Conservation (phyloP, 805 yeast species). For the Priceomyces melissophilus region DNA sequence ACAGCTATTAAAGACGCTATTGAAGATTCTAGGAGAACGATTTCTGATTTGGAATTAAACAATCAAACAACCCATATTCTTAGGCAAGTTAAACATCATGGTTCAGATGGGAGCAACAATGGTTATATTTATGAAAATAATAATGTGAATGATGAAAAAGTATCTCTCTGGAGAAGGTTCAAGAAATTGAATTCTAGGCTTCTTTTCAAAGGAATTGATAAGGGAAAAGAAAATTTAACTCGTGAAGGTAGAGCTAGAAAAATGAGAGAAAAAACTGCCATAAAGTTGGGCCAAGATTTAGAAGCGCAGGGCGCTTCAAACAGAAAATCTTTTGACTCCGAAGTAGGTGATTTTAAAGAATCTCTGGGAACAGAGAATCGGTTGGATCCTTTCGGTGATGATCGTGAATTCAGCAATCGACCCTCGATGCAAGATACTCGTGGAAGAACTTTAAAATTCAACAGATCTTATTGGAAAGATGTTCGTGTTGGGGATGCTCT, state of each 20-base stretch:
- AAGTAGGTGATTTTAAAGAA: conserved; percentile 4
- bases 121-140: conserved; percentile 41
- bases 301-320: neutral
- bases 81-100: conserved; percentile 19
- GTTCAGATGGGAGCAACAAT: conserved; percentile 8
- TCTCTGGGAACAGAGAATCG: neutral
- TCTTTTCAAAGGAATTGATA: conserved; percentile 23
- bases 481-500: conserved; percentile 73
- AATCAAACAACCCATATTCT: conserved; percentile 70
- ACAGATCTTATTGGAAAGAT: conserved; percentile 57
- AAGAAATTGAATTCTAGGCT: conserved; percentile 48
- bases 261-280: conserved; percentile 13
- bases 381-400: conserved; percentile 3
- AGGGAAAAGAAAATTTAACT: conserved; percentile 28
- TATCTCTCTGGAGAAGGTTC: conserved; percentile 66
- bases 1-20: conserved; percentile 79
- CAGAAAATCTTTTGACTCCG: conserved; percentile 36
- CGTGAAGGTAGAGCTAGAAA: conserved; percentile 35
- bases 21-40: conserved; percentile 75
- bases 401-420: conserved; percentile 13
- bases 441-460: conserved; percentile 26
- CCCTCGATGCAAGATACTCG: conserved; percentile 8
- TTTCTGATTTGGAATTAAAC: conserved; percentile 69
- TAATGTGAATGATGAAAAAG: conserved; percentile 60
- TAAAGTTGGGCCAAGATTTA: neutral